phyloP scores from a whole-genome alignment of 176 grass and related monocot species.

The Melocanna baccifera region DNA sequence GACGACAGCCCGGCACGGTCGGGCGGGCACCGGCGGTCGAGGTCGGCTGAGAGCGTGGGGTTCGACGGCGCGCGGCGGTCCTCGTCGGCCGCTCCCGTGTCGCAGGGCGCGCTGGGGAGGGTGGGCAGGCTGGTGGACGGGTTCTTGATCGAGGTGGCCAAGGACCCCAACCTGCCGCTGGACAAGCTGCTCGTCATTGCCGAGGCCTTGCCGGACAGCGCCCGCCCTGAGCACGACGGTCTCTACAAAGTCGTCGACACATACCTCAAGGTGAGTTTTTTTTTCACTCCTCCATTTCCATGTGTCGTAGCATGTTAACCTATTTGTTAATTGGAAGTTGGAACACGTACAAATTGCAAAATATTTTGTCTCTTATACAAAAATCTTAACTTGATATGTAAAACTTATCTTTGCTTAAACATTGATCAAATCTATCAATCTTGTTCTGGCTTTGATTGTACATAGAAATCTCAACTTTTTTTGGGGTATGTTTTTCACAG shows the following conservation, averaged over 20 bases:
- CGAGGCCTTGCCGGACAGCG: conserved; percentile 69
- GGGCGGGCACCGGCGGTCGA: conserved; percentile 59
- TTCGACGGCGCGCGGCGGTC: conserved; percentile 72
- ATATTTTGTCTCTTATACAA: background rate
- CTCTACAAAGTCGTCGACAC: conserved; percentile 87
- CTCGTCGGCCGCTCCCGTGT: conserved; percentile 61
- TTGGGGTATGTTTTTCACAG: conserved; percentile 20
- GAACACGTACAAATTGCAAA: background rate
- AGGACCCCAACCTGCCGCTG: conserved; percentile 64
- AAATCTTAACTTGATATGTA: background rate
- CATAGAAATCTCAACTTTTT: background rate
- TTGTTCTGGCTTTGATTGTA: background rate
- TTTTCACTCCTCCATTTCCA: background rate
- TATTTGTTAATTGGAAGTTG: background rate
- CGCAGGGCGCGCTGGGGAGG: conserved; percentile 53
- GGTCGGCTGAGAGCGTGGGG: conserved; percentile 75
- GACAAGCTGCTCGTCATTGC: conserved; percentile 79
- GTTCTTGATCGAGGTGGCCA: conserved; percentile 63
- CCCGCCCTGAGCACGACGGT: conserved; percentile 70
- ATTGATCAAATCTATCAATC: background rate
- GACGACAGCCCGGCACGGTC: conserved; percentile 44
- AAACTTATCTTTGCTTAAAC: background rate
- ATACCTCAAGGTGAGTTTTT: conserved; percentile 69
- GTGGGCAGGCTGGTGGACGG: conserved; percentile 75
- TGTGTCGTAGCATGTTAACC: background rate